Conservation (phyloP, 441 rosid genomes). For the Corymbia citriodora region DNA sequence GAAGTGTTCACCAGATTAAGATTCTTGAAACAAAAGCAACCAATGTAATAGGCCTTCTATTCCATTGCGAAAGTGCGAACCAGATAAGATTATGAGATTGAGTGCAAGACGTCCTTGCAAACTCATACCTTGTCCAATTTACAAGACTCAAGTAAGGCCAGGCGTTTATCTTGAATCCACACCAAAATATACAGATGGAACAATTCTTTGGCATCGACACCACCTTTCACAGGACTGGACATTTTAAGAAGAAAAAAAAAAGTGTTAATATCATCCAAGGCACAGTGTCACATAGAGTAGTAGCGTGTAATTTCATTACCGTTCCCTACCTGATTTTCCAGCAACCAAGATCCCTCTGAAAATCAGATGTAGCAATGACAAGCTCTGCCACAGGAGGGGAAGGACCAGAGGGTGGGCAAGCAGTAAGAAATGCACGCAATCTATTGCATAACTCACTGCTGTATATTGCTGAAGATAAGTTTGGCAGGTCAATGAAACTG, state of each 20-base stretch:
- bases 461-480: constrained; percentile 81
- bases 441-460: constrained; percentile 89
- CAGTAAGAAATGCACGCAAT: constrained; percentile 80
- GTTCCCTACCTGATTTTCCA: constrained; percentile 70
- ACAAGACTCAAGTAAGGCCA: constrained; percentile 80
- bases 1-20: background rate
- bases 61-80: background rate
- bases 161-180: constrained; percentile 97
- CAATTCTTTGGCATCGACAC: constrained; percentile 91
- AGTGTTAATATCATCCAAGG: constrained; percentile 10
- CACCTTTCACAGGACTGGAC: constrained; percentile 78
- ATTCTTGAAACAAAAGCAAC: background rate
- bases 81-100: background rate
- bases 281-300: background rate
- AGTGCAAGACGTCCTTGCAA: background rate
- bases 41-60: background rate
- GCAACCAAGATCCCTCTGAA: constrained; percentile 86
- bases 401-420: constrained; percentile 97
- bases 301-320: background rate
- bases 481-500: constrained; percentile 94
- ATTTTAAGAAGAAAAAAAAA: constrained; percentile 7
- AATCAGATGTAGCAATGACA: constrained; percentile 88
- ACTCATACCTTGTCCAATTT: constrained; percentile 83
- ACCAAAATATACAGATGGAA: constrained; percentile 90
- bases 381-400: constrained; percentile 88